A percentile compares a stretch with the other conserved stretches of the same genome.
These are phyloP conservation scores for Lablab purpureus DNA, from an alignment of 306 rosid genomes.

Conservation along the genomic window DNA sequence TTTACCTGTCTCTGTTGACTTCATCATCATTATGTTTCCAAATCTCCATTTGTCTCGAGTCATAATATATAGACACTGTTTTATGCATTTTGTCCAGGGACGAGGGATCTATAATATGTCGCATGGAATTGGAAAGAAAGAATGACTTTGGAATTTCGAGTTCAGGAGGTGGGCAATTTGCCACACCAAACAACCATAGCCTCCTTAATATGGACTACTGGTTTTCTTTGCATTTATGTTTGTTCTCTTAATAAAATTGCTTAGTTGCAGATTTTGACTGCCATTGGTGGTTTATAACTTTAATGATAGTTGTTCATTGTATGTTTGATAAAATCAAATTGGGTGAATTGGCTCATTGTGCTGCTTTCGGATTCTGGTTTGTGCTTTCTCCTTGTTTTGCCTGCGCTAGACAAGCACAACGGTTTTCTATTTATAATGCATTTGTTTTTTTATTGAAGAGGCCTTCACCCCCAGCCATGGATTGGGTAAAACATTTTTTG, in stretches of 20 bases:
- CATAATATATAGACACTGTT: background rate
- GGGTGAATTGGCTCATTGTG: conserved; percentile 10
- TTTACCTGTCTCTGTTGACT: conserved; percentile 8
- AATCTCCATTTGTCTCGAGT: background rate
- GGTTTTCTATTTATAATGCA: background rate
- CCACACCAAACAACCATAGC: conserved; percentile 29
- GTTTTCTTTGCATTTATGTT: conserved; percentile 48
- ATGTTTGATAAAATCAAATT: conserved; percentile 40
- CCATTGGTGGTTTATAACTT: conserved; percentile 41
- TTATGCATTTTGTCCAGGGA: conserved; percentile 61
- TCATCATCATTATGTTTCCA: conserved; percentile 1
- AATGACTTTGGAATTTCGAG: conserved; percentile 58
- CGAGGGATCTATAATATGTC: conserved; percentile 92
- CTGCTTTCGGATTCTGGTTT: conserved; percentile 32
- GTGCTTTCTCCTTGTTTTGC: conserved; percentile 20
- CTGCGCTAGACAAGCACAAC: background rate
- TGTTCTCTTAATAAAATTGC: conserved; percentile 61
- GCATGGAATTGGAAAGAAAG: conserved; percentile 95
- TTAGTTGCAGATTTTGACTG: conserved; percentile 51
- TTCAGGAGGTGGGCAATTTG: conserved; percentile 44
- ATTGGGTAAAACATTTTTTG: background rate
- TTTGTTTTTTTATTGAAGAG: background rate
- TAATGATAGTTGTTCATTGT: conserved; percentile 35
- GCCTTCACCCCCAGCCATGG: background rate
- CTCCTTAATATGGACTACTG: conserved; percentile 39